Base-by-base conservation (phyloP, 139 green algal species). In the Nannochloris sp. region DNA sequence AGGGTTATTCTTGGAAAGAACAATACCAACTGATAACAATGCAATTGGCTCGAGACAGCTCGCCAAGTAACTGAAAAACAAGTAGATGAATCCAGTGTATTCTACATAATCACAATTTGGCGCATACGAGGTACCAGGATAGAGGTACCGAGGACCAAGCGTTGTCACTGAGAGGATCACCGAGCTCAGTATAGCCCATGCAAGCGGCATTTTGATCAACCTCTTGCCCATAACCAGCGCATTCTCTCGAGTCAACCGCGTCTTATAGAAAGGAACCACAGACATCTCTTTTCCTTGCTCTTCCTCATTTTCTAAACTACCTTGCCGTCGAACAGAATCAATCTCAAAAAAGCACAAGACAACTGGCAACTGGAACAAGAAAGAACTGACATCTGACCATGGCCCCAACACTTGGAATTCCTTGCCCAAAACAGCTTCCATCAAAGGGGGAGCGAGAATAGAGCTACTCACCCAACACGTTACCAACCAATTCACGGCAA, bases 11-110 rank as follows among this genome's bases (percentile, higher is more conserved):
- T 23, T 53, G 17, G n/a, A 20, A 53, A 53, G 16, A 20, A 53
- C 46, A 53, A 53, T 53, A 23, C 46, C 46, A 6, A 53, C 46
- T 20, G 46, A 53, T 23, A 53, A 53, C 46, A 53, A 53, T 28
- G 46, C 46, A 28, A 53, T 11, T 53, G 46, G 46, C 46, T 53
- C 46, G 5, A 53, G 46, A 10, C 46, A 53, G 16, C n/a, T 25
- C n/a, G 16, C 17, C 46, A 53, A 14, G n/a, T 20, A 28, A 23
- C 46, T 53, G n/a, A 53, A 53, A 23, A 53, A 53, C n/a, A 53
- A 53, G n/a, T 53, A 53, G 5, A 53, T 53, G 5, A 53, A 53
- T 9, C 46, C 46, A 20, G 46, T 53, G 9, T 20, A 20, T 53
- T 20, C 17, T 23, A 53, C 46, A 23, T 53, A 53, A 23, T 53